Evolutionary conservation across 192 early-diverging fungal genomes (phyloP), one percentile per base, ranked within the genome.

Genomic region (Funneliformis mosseae): DNA sequence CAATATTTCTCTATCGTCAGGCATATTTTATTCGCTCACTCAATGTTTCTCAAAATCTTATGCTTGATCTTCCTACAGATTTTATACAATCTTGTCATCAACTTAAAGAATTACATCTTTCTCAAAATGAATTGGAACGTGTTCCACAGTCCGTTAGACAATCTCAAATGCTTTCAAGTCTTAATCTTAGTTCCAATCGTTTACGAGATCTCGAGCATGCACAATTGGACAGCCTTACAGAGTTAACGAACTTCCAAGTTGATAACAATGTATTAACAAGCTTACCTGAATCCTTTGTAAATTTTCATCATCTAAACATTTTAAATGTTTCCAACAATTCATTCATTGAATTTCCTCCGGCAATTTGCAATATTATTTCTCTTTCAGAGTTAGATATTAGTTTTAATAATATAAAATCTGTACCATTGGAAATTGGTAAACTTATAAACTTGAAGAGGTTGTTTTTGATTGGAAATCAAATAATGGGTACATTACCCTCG

Each of bases 321-420:
- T 83, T 97, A 8, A 91, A 90, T 81, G 87, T 96, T 33, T 92
- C 94, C 14, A 96, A 95, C 82, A 97, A 97, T 85, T 91, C 90
- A 48, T 85, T 97, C 61, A 81, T 85, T 5, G 78, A 80, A 33
- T 92, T 96, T 74, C 96, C 96, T 2, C 28, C 70, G 16, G 89
- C 90, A 0, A 81, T 97, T 28, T 92, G 91, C 48, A 79, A 87
- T 59, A 91, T 94, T 38, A 25, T 81, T 46, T 83, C 89, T 41
- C 82, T 95, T 18, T 87, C 85, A 16, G 88, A 93, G 42, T 86
- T 97, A 28, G 95, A 97, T 81, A 81, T 97, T 41, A 93, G 90
- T 69, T 94, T 96, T 68, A 96, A 96, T 81, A 91, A 94, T 60
- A 94, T 97, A n/a, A 84, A 89, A 5, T 82, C 74, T 11, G 85